phyloP scores from a whole-genome alignment of 495 filamentous ascomycete genomes.

The Mytilinidion resinicola region DNA sequence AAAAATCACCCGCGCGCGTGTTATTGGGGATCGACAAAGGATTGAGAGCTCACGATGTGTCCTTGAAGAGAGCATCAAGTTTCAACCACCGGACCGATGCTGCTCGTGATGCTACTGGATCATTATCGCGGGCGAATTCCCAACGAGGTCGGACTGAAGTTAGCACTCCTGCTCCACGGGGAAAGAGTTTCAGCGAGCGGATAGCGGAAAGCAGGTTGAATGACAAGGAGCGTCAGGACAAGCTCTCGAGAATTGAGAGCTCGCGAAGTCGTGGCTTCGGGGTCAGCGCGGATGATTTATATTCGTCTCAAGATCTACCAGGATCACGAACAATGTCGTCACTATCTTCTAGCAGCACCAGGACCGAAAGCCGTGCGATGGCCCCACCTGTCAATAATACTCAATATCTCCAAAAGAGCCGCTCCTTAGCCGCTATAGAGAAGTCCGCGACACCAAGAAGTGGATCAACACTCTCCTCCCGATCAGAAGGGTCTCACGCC shows the following conservation, averaged over 20 bases:
- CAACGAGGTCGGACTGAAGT: conserved; percentile 2
- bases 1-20: conserved; percentile 72
- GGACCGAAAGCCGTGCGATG: conserved; percentile 32
- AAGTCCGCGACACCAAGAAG: conserved; percentile 3
- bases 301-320: conserved; percentile 5
- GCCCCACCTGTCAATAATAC: not conserved
- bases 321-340: conserved; percentile 9
- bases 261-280: conserved; percentile 66
- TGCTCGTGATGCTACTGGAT: not conserved
- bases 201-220: conserved; percentile 58
- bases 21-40: conserved; percentile 88
- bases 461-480: conserved; percentile 12
- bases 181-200: conserved; percentile 78
- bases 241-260: conserved; percentile 47
- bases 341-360: conserved; percentile 12
- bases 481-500: conserved; percentile 12
- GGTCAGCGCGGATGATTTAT: conserved; percentile 55
- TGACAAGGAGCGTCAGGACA: conserved; percentile 53
- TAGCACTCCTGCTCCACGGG: conserved; percentile 27
- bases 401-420: conserved; percentile 8
- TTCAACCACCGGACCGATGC: conserved; percentile 10
- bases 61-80: conserved; percentile 66
- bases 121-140: conserved; percentile 13
- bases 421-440: conserved; percentile 10
- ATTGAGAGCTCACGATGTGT: conserved; percentile 72